These are phyloP conservation scores for Quercus phellos DNA, from an alignment of 331 rosid species.

Conservation along the genomic window DNA sequence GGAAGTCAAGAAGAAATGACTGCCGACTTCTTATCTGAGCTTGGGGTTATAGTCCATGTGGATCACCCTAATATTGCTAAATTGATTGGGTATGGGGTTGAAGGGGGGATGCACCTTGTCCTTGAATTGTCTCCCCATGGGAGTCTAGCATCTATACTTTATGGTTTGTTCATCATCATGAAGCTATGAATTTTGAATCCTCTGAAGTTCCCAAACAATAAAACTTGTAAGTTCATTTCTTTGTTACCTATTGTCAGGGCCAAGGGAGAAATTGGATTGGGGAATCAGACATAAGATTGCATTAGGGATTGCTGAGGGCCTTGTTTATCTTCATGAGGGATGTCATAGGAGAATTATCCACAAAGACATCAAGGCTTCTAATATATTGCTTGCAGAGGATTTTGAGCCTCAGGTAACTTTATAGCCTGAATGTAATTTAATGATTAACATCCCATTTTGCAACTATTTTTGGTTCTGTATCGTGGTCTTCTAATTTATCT, in stretches of 20 bases:
- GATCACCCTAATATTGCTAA: constrained; percentile 91
- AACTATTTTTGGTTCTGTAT: neutral
- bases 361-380: constrained; percentile 94
- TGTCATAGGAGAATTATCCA: constrained; percentile 96
- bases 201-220: neutral
- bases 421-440: constrained; percentile 4
- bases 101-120: constrained; percentile 98
- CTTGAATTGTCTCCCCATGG: constrained; percentile 96
- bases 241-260: constrained; percentile 41
- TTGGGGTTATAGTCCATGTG: constrained; percentile 90
- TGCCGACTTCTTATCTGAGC: constrained; percentile 94
- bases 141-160: constrained; percentile 80
- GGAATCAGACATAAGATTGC: constrained; percentile 58
- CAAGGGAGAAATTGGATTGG: constrained; percentile 83
- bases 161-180: constrained; percentile 47
- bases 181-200: constrained; percentile 4
- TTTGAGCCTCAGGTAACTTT: constrained; percentile 82
- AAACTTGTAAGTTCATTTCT: neutral
- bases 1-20: constrained; percentile 94
- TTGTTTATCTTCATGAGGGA: constrained; percentile 82
- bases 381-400: constrained; percentile 79
- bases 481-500: neutral
- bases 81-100: constrained; percentile 95
- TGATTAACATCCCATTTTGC: neutral
- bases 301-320: constrained; percentile 87